Evolutionary conservation across 1,284 basidiomycete genomes (phyloP), one percentile per base, ranked within the genome.

Genomic region (Caloboletus firmus): DNA sequence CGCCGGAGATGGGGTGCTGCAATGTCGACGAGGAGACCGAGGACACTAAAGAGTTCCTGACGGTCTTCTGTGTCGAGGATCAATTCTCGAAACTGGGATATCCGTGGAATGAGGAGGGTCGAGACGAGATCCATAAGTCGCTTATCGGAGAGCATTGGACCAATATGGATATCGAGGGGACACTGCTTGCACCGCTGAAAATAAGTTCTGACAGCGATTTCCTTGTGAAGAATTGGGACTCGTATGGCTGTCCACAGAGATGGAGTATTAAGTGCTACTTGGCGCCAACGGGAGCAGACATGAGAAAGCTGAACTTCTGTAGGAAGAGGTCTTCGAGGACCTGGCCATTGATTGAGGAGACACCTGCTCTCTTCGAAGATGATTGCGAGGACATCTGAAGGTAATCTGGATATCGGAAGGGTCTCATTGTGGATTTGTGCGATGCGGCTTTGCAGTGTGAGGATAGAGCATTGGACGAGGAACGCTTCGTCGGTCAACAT

Each of bases 201-300:
- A 50, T 69, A 69, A 2, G 56, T 43, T 51, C 45, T 59, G 43
- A 72, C 50, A 26, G 67, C 62, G 28, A 39, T 45, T 13, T 71
- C 70, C n/a, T 56, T 63, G 58, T 69, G 67, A 47, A 72, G 64
- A 20, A 69, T 69, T 12, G 67, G 67, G n/a, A 69, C 58, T 26
- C 69, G 65, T 48, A 69, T 69, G 28, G 69, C 54, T 7, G 70
- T 67, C 67, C 67, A 69, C 5, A 69, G 54, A 35, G 67, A 70
- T 5, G 67, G 67, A 6, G 70, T 65, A 39, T 39, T 59, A 42
- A 69, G 69, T 22, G 67, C 69, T 5, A 71, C 69, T 42, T 69
- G 66, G 15, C 67, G 67, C 67, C 67, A 69, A 31, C 62, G 57
- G 32, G 62, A 52, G 22, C 64, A 72, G 18, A 69, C 67, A 43